Evolutionary conservation across 345 rosid species (phyloP).

Genomic region (Populus nigra): DNA sequence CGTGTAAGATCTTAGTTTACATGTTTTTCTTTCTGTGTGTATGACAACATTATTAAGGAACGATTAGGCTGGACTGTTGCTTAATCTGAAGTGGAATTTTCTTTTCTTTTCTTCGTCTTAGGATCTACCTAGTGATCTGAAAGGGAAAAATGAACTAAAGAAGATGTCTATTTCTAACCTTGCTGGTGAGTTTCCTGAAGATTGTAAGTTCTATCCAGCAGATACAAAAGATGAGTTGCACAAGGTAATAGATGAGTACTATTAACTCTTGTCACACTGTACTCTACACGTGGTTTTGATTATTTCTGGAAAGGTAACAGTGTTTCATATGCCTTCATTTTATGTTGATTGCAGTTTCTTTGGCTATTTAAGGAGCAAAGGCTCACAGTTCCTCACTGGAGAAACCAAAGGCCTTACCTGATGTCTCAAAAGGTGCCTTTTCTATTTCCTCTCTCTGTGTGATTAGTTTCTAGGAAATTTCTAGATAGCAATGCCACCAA

Average conservation of each 20-base stretch:
- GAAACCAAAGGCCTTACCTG: slow-evolving; percentile 76
- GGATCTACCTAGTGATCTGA: slow-evolving; percentile 72
- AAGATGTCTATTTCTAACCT: slow-evolving; percentile 65
- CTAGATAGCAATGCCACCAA: neutral
- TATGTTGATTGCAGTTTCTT: slow-evolving; percentile 59
- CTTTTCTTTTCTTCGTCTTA: slow-evolving; percentile 21
- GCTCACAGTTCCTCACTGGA: slow-evolving; percentile 79
- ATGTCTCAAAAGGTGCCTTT: slow-evolving; percentile 65
- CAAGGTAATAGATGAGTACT: slow-evolving; percentile 46
- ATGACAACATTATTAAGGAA: slow-evolving; percentile 2
- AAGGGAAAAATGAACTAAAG: slow-evolving; percentile 62
- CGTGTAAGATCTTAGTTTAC: slow-evolving; percentile 57
- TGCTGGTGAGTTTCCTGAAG: slow-evolving; percentile 78
- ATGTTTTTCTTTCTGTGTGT: neutral
- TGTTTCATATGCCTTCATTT: neutral
- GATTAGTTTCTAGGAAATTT: neutral
- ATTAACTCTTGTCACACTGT: neutral
- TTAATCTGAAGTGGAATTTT: slow-evolving; percentile 8
- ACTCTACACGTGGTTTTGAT: neutral
- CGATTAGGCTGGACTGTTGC: neutral
- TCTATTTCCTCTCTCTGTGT: neutral
- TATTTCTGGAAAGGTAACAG: neutral
- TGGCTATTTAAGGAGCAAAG: slow-evolving; percentile 86
- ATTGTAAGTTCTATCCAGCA: slow-evolving; percentile 78
- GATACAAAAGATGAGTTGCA: slow-evolving; percentile 91